These are phyloP conservation scores for Ephemerocybe angulata DNA, from an alignment of 768 basidiomycete genomes.

Conservation along the genomic window DNA sequence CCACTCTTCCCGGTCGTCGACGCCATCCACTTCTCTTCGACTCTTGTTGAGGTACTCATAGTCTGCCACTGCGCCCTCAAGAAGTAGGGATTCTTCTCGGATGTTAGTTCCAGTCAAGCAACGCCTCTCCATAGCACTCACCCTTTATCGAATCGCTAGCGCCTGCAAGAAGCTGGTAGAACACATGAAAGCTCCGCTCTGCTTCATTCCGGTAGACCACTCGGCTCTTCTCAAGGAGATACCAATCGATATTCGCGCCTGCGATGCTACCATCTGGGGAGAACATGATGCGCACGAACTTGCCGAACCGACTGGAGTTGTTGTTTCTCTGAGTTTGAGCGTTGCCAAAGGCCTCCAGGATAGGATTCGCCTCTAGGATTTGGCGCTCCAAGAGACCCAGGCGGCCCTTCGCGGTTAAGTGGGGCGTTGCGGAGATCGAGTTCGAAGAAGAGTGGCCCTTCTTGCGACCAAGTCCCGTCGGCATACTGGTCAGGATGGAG, in stretches of 20 bases:
- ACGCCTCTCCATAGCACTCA: constrained; percentile 27
- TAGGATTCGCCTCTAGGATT: constrained; percentile 96
- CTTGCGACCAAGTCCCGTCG: constrained; percentile 67
- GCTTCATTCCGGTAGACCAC: constrained; percentile 85
- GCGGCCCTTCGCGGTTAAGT: constrained; percentile 62
- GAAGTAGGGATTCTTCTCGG: constrained; percentile 60
- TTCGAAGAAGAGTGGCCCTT: constrained; percentile 47
- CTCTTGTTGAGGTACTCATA: constrained; percentile 93
- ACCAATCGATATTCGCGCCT: constrained; percentile 99
- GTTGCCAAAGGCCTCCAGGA: constrained; percentile 97
- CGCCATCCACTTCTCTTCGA: constrained; percentile 88
- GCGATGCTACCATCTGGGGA: constrained; percentile 91
- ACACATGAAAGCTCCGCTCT: constrained; percentile 94
- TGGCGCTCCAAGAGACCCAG: constrained; percentile 91
- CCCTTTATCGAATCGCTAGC: constrained; percentile 60
- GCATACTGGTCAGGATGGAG: constrained; percentile 45
- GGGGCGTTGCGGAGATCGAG: constrained; percentile 42
- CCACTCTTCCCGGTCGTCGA: constrained; percentile 92
- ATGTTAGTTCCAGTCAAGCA: background rate
- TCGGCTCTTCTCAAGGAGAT: constrained; percentile 94
- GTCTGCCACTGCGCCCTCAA: constrained; percentile 70
- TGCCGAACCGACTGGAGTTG: constrained; percentile 98
- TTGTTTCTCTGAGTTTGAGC: constrained; percentile 98
- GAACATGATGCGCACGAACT: constrained; percentile 96
- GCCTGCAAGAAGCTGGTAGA: constrained; percentile 91